Evolutionary conservation across 1,284 basidiomycete species (phyloP), one percentile per base, ranked within the genome.

Genomic region (Ceratobasidium sp.): DNA sequence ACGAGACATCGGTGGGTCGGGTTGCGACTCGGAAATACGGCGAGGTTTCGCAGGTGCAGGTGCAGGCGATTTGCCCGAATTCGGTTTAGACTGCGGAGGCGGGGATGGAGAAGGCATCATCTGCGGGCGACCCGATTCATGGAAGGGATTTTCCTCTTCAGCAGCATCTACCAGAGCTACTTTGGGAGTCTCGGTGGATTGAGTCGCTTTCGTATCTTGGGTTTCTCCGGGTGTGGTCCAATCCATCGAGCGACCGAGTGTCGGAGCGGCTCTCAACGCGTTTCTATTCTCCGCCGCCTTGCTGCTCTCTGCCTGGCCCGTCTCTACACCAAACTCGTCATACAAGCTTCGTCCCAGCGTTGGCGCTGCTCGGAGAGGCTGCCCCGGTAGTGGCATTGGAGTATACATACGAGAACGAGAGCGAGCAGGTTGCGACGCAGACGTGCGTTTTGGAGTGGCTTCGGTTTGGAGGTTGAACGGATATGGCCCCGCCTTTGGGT

Each of bases 281-380:
- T 57, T 30, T 23, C 12, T 21, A 21, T 30, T 32, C 26, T 55
- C 26, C 3, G 53, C 34, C 57, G 23, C 57, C 16, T 16, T 28
- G 34, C 8, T 18, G 3, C 21, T 28, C 26, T 60, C 39, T 12
- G 30, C 18, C 2, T 21, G 21, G 28, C 8, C 34, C n/a, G 21
- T 16, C n/a, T 18, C 46, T n/a, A 28, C 34, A 28, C 9, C 21
- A 10, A 21, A 14, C 26, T 69, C 65, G 10, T 23, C 65, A 9
- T 57, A 45, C 52, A 69, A 39, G 23, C 65, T 69, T 21, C 65
- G 52, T 34, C 65, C 65, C 53, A 69, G 28, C 10, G 65, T 69
- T 26, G 65, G 65, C 14, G 65, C 65, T 1, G 53, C 65, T 26
- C 53, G 36, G 9, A 69, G 46, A 16, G 39, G 52, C 18, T 69